Evolutionary conservation across 2,329 filamentous ascomycete genomes (phyloP).

Genomic region (Aspergillus sp.): DNA sequence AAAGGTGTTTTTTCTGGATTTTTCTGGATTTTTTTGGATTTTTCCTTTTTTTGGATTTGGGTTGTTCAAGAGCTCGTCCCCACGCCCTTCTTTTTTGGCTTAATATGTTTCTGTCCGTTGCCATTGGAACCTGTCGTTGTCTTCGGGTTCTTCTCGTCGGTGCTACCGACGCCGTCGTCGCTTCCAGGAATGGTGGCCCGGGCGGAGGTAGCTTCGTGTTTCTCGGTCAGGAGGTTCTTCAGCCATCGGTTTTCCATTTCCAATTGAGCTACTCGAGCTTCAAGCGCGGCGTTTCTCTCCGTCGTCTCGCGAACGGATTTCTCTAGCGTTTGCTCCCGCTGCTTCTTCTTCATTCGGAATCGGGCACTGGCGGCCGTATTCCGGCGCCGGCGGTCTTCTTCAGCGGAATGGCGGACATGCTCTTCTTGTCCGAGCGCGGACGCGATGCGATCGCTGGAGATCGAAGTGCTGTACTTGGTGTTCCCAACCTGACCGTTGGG

Average conservation of each 20-base stretch:
- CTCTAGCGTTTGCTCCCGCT: slow-evolving; percentile 79
- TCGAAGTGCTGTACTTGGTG: slow-evolving; percentile 33
- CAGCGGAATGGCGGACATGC: slow-evolving; percentile 62
- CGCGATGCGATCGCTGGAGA: slow-evolving; percentile 34
- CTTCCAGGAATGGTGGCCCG: slow-evolving; percentile 8
- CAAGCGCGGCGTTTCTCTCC: slow-evolving; percentile 66
- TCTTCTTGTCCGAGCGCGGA: slow-evolving; percentile 57
- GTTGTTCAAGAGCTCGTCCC: slow-evolving; percentile 20
- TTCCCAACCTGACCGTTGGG: slow-evolving; percentile 33
- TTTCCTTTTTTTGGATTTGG: slow-evolving; percentile 4
- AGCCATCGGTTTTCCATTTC: slow-evolving; percentile 78
- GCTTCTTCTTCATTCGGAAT: slow-evolving; percentile 94
- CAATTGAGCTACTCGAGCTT: slow-evolving; percentile 66
- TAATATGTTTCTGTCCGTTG: slow-evolving; percentile 29
- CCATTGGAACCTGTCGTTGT: slow-evolving; percentile 8
- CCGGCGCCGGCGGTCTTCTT: slow-evolving; percentile 81
- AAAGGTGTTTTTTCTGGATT: neutral
- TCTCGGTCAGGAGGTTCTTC: slow-evolving; percentile 71
- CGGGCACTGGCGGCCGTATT: slow-evolving; percentile 84
- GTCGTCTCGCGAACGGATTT: slow-evolving; percentile 73
- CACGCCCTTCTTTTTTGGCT: slow-evolving; percentile 34
- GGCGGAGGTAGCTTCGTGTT: slow-evolving; percentile 47
- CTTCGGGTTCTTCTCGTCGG: slow-evolving; percentile 14
- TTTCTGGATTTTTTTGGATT: neutral
- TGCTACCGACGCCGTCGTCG: slow-evolving; percentile 19